These are phyloP conservation scores for Pseudogymnoascus sp. DNA, from an alignment of 2,329 filamentous ascomycete species.

Conservation along the genomic window DNA sequence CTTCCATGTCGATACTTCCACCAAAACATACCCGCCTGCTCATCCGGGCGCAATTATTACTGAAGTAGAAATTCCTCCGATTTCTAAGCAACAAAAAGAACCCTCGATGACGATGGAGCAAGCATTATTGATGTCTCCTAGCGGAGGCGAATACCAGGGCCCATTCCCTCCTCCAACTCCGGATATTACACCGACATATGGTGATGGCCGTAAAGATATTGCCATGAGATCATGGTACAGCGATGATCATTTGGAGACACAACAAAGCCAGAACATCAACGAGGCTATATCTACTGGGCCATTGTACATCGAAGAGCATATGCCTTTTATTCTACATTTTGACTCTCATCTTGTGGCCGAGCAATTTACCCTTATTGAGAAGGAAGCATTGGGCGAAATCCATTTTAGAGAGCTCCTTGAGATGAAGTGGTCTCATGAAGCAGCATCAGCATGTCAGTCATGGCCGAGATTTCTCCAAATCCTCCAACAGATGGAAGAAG, in stretches of 20 bases:
- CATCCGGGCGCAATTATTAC: slow-evolving; percentile 22
- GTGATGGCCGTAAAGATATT: background rate
- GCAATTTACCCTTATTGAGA: slow-evolving; percentile 79
- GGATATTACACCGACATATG: slow-evolving; percentile 25
- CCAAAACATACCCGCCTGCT: slow-evolving; percentile 30
- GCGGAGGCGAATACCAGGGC: slow-evolving; percentile 19
- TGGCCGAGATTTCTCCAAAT: slow-evolving; percentile 77
- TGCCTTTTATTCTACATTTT: slow-evolving; percentile 75
- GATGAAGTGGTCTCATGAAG: slow-evolving; percentile 67
- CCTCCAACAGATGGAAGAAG: slow-evolving; percentile 49
- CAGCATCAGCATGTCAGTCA: slow-evolving; percentile 58
- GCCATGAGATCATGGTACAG: slow-evolving; percentile 6
- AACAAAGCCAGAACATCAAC: slow-evolving; percentile 3
- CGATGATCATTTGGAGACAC: background rate
- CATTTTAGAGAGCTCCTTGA: slow-evolving; percentile 85
- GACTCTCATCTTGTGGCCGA: slow-evolving; percentile 72
- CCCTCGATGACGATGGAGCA: slow-evolving; percentile 43
- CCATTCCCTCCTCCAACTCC: slow-evolving; percentile 26
- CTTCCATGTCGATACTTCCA: slow-evolving; percentile 24
- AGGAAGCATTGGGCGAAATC: slow-evolving; percentile 77
- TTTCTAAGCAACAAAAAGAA: slow-evolving; percentile 31
- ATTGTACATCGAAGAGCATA: slow-evolving; percentile 37
- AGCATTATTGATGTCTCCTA: slow-evolving; percentile 39
- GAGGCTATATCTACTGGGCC: background rate
- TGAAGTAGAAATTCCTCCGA: slow-evolving; percentile 22